Evolutionary conservation across 1,284 basidiomycete genomes (phyloP).

Genomic region (Cutaneotrichosporon sp.): DNA sequence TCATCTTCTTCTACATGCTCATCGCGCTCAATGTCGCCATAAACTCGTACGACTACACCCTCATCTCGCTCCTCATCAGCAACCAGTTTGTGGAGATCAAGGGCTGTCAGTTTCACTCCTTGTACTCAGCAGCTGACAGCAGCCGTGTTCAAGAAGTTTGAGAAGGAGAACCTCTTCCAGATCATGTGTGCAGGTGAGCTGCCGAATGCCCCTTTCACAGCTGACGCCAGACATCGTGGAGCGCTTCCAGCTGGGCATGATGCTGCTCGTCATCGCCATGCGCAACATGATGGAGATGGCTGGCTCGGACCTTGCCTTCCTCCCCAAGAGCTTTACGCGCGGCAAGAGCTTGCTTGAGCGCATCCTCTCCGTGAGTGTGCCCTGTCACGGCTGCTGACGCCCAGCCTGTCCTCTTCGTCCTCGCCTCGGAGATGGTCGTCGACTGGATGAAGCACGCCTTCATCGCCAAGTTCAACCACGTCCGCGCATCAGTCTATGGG

Average conservation of each 20-base stretch:
- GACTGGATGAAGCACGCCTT: slow-evolving; percentile 99
- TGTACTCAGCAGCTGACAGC: slow-evolving; percentile 14
- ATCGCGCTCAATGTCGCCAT: slow-evolving; percentile 96
- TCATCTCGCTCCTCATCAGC: slow-evolving; percentile 90
- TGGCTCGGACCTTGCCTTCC: slow-evolving; percentile 77
- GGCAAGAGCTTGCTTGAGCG: slow-evolving; percentile 71
- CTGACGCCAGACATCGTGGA: slow-evolving; percentile 84
- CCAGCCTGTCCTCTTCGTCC: slow-evolving; percentile 86
- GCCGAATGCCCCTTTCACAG: background rate
- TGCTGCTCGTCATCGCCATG: slow-evolving; percentile 89
- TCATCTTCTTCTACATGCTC: slow-evolving; percentile 97
- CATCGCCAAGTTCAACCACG: slow-evolving; percentile 95
- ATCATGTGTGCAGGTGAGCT: slow-evolving; percentile 87
- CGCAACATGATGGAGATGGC: slow-evolving; percentile 94
- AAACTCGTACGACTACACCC: slow-evolving; percentile 96
- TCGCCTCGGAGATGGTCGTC: slow-evolving; percentile 89
- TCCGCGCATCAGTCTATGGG: slow-evolving; percentile 92
- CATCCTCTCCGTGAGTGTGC: slow-evolving; percentile 75
- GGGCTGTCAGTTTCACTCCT: slow-evolving; percentile 62
- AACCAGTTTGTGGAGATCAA: slow-evolving; percentile 99
- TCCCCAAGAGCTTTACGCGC: slow-evolving; percentile 82
- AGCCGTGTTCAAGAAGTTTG: slow-evolving; percentile 97
- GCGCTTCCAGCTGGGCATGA: slow-evolving; percentile 87
- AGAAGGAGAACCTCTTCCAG: slow-evolving; percentile 99
- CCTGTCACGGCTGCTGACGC: slow-evolving; percentile 5